Evolutionary conservation across 148 eudicot genomes (phyloP).

Genomic region (Tetragonia tetragonoides): DNA sequence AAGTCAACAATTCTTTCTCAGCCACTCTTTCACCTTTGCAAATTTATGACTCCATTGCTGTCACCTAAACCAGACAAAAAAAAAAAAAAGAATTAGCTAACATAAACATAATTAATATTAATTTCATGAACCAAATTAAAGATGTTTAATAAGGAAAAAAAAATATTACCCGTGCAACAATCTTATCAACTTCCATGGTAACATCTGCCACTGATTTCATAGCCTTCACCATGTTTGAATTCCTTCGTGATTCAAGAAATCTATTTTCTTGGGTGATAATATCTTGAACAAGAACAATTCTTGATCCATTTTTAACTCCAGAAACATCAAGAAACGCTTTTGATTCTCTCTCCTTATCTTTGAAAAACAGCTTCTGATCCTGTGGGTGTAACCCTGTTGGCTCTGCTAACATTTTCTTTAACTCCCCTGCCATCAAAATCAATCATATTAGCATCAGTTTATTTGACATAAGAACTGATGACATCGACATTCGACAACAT

Average conservation of each 20-base stretch:
- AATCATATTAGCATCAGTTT: background rate
- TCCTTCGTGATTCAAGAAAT: slow-evolving; percentile 38
- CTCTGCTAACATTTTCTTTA: slow-evolving; percentile 63
- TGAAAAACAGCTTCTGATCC: slow-evolving; percentile 68
- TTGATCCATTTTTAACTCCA: slow-evolving; percentile 80
- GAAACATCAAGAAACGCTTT: slow-evolving; percentile 53
- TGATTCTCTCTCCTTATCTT: slow-evolving; percentile 73
- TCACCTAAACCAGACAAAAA: slow-evolving; percentile 38
- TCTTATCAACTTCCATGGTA: slow-evolving; percentile 57
- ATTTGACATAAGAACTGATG: background rate
- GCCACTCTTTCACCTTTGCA: slow-evolving; percentile 54
- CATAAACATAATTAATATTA: background rate
- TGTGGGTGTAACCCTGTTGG: slow-evolving; percentile 55
- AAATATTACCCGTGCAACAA: slow-evolving; percentile 53
- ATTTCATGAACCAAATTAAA: background rate
- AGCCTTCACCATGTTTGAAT: slow-evolving; percentile 47
- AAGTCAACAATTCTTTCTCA: slow-evolving; percentile 49
- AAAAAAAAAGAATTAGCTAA: background rate
- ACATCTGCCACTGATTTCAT: slow-evolving; percentile 53
- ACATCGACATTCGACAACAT: too few relatives aligned
- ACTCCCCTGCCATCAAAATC: slow-evolving; percentile 45
- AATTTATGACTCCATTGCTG: slow-evolving; percentile 48
- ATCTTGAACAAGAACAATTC: slow-evolving; percentile 52
- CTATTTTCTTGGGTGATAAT: slow-evolving; percentile 44
- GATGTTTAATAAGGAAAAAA: background rate